Conservation (phyloP, 176 grass and related monocot species). For the Ampelocalamus luodianensis region DNA sequence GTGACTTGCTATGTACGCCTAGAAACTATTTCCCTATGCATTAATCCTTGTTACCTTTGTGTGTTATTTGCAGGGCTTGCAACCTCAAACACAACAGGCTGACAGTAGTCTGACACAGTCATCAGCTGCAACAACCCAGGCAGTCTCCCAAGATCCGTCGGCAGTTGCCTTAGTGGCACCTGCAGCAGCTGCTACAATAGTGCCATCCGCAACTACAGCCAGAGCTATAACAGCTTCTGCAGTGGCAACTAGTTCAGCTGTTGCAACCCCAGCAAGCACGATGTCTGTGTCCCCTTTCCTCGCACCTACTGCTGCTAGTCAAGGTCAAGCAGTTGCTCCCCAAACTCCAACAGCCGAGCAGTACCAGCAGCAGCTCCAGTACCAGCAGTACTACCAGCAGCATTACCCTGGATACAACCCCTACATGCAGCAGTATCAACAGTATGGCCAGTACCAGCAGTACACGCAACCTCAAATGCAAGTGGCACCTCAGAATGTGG, state of each 20-base stretch:
- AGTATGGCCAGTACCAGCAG: conserved; percentile 75
- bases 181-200: conserved; percentile 36
- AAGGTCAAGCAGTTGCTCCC: conserved; percentile 47
- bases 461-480: conserved; percentile 64
- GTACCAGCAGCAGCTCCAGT: conserved; percentile 80
- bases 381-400: conserved; percentile 83
- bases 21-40: conserved; percentile 2
- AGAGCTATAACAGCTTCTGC: conserved; percentile 42
- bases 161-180: conserved; percentile 40
- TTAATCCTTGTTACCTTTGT: conserved; percentile 30
- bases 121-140: conserved; percentile 41
- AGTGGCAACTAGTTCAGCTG: conserved; percentile 33
- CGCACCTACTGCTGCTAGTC: conserved; percentile 46
- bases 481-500: conserved; percentile 42
- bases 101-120: conserved; percentile 52
- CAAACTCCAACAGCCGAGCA: conserved; percentile 67
- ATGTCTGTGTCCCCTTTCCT: conserved; percentile 20
- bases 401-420: conserved; percentile 78
- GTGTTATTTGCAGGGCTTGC: conserved; percentile 60
- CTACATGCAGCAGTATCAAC: conserved; percentile 83
- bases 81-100: conserved; percentile 68
- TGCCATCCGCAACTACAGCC: conserved; percentile 26
- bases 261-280: conserved; percentile 28
- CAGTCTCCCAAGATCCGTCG: conserved; percentile 53
- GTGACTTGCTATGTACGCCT: conserved; percentile 14